Evolutionary conservation across 352 stramenopile genomes (phyloP), one percentile per base, ranked within the genome.

Genomic region (Pythium rhizo-oryzae): DNA sequence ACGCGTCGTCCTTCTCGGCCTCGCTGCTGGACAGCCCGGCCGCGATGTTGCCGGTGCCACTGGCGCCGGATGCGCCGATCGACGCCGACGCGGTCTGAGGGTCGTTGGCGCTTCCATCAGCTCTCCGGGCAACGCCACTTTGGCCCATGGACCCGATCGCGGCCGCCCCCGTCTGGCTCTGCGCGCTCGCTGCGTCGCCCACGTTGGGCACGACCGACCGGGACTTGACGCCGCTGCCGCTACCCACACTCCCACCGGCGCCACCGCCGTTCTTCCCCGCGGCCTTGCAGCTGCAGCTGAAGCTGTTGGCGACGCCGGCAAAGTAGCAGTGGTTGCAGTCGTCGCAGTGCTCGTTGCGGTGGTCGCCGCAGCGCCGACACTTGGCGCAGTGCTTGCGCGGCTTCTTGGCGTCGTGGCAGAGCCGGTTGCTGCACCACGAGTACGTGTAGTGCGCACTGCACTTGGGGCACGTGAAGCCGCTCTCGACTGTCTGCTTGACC

Each of bases 281-380:
- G 15, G 69, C 75, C 62, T 89, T 85, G 62, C 86, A 94, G 64
- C 82, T 92, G 62, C 86, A 94, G 59, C 82, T 77, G 39, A 94
- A 94, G 62, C 86, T 94, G 63, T 94, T 94, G 33, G 86, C 86
- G 35, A 94, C 86, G 23, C 86, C 86, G 11, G 86, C 86, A 77
- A 94, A 94, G 70, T 93, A 94, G 67, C 86, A 94, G 65, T 92
- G 86, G 53, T 91, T 90, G 69, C 86, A 94, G 23, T 85, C 72
- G 62, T 94, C 81, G 47, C 86, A 94, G 65, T 94, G 86, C 71
- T 91, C 80, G 59, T 91, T 94, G 50, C 86, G 86, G 62, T 94
- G 84, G 67, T 91, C 83, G 1, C 81, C 85, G 67, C 85, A 94
- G 3, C 85, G 84, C 15, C 85, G 83, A 54, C 85, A 94, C 63